Conservation (phyloP, 805 yeast genomes). For the Metschnikowia santaceciliae region DNA sequence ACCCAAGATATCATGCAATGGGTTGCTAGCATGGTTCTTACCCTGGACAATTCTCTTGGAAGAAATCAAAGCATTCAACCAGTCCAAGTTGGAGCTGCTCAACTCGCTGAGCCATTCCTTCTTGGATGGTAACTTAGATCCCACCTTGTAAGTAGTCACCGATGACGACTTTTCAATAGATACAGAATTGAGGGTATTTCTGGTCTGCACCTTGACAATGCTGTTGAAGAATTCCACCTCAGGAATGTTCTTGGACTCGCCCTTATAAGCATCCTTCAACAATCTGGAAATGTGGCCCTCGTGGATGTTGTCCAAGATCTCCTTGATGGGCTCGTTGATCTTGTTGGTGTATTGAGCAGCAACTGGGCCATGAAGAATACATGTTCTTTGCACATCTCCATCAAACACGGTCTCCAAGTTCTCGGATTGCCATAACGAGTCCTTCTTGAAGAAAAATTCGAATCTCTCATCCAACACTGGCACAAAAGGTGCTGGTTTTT, state of each 20-base stretch:
- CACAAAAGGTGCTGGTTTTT: conserved; percentile 97
- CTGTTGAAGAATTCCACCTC: conserved; percentile 87
- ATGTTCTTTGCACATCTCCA: conserved; percentile 97
- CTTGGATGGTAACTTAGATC: conserved; percentile 29
- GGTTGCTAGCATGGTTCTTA: conserved; percentile 70
- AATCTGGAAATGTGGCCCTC: conserved; percentile 79
- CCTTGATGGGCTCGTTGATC: conserved; percentile 90
- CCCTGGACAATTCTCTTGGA: conserved; percentile 83
- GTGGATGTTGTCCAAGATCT: conserved; percentile 83
- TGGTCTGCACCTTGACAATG: conserved; percentile 28
- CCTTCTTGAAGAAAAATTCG: conserved; percentile 96
- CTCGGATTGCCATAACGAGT: conserved; percentile 98
- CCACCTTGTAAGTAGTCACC: conserved; percentile 37
- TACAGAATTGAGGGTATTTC: conserved; percentile 30
- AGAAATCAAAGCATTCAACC: conserved; percentile 90
- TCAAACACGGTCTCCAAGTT: conserved; percentile 93
- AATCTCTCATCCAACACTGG: conserved; percentile 93
- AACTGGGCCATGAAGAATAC: conserved; percentile 98
- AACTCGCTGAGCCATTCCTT: conserved; percentile 70
- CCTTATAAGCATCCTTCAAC: conserved; percentile 64
- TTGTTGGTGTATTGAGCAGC: conserved; percentile 87
- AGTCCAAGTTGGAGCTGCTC: conserved; percentile 73
- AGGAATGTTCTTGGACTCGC: conserved; percentile 73
- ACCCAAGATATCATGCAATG: conserved; percentile 73
- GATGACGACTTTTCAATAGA: conserved; percentile 25